phyloP scores from a whole-genome alignment of 2,329 filamentous ascomycete species.

The Trichophyton verrucosum region DNA sequence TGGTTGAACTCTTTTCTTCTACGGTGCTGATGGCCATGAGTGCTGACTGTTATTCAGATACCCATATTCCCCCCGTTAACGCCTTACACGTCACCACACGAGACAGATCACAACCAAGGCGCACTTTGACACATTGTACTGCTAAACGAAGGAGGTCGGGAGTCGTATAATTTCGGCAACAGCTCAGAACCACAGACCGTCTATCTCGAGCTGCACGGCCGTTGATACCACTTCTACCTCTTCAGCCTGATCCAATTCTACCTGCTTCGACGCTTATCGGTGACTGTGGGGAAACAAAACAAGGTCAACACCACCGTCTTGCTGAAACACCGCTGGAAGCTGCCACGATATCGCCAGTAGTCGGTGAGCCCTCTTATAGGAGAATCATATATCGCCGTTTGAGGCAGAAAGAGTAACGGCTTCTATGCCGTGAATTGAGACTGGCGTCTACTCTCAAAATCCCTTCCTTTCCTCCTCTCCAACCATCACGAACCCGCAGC shows the following conservation, averaged over 20 bases:
- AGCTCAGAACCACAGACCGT: not conserved
- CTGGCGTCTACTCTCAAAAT: conserved; percentile 13
- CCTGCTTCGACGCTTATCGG: not conserved
- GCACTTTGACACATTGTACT: not conserved
- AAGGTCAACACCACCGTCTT: not conserved
- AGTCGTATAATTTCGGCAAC: not conserved
- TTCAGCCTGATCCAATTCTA: not conserved
- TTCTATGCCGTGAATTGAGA: conserved; percentile 9
- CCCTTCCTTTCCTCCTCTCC: conserved; percentile 6
- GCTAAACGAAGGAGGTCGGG: not conserved
- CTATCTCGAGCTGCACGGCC: not conserved
- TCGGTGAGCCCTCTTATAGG: no score
- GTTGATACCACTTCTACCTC: not conserved
- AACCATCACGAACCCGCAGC: conserved; percentile 3
- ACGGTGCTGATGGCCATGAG: not conserved
- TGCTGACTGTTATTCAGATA: not conserved
- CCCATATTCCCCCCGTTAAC: not conserved
- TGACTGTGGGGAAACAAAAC: not conserved
- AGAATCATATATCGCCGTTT: not conserved
- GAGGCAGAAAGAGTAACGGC: not conserved
- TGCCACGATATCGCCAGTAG: not conserved
- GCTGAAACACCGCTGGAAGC: not conserved
- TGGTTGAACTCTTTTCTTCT: not conserved
- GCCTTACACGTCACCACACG: conserved; percentile 3
- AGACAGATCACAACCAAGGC: not conserved